Evolutionary conservation across 2,329 filamentous ascomycete species (phyloP), one percentile per base, ranked within the genome.

Genomic region (Fusarium annulatum): DNA sequence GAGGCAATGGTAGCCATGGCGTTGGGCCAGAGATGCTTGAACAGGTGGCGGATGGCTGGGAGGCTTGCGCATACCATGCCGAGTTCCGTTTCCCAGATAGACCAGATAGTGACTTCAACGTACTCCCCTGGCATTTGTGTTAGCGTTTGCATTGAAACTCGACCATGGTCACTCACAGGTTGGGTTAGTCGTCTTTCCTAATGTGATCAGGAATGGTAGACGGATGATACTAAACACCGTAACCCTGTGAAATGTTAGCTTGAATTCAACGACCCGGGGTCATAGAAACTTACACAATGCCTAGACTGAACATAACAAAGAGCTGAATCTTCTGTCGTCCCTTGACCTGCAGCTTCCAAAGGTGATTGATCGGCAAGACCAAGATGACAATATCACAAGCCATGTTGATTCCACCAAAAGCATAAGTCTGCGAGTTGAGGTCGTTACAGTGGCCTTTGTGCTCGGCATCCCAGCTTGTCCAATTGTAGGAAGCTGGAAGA

Each of bases 1-100:
- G 66, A 58, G 10, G 69, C 69, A 51, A 75, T 75, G 10, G 73
- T 75, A 62, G 62, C 46, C 69, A 75, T 68, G 10, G 73, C 73
- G 43, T 75, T 73, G 14, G 72, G 73, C 62, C 66, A 75, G 26
- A 75, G 30, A 45, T 75, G 69, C 61, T 75, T 75, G 69, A 62
- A 68, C 12, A 75, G 72, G 21, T 75, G 73, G 4, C 73, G 69
- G 23, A 75, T 75, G 12, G 73, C 73, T 3, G 73, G 73, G 3
- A 75, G 51, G 53, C 73, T 73, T 15, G 73, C 73, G 11, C 73
- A 75, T 5, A 75, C 61, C 69, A 75, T 75, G 41, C 73, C 73
- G 15, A 75, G 61, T 38, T 75, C 73, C 4, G 73, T 75, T 26
- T 75, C 73, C 73, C 73, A 75, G 39, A 75, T 75, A 3, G 73